A percentile compares a stretch with the other conserved stretches of the same genome.
Evolutionary conservation across 2,329 filamentous ascomycete species (phyloP).

Genomic region (Onygenales sp.): DNA sequence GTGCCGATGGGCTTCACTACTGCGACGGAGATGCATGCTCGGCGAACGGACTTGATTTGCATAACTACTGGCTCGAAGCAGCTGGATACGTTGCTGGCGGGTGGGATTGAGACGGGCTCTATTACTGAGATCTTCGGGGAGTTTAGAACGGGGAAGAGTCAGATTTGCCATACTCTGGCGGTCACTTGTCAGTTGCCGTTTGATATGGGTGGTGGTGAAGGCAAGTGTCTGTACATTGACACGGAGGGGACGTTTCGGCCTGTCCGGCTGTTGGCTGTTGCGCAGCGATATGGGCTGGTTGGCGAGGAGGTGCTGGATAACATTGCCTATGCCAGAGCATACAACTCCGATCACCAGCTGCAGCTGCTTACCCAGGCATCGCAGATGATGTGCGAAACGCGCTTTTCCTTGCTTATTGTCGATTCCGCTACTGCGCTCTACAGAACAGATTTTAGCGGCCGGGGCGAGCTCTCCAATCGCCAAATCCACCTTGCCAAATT

Average conservation of each 20-base stretch:
- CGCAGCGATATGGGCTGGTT: slow-evolving; percentile 85
- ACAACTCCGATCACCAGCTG: slow-evolving; percentile 97
- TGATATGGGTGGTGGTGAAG: slow-evolving; percentile 97
- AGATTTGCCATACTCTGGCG: slow-evolving; percentile 96
- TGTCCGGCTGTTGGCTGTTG: slow-evolving; percentile 80
- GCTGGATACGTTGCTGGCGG: slow-evolving; percentile 85
- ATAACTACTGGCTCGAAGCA: slow-evolving; percentile 98
- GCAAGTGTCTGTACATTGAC: slow-evolving; percentile 97
- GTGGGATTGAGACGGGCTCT: slow-evolving; percentile 91
- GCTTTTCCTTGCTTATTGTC: slow-evolving; percentile 90
- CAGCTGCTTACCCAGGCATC: slow-evolving; percentile 90
- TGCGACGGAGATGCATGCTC: slow-evolving; percentile 96
- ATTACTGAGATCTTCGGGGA: slow-evolving; percentile 98
- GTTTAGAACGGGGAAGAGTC: slow-evolving; percentile 95
- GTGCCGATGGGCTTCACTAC: slow-evolving; percentile 99
- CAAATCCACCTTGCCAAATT: slow-evolving; percentile 52
- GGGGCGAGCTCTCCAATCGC: slow-evolving; percentile 87
- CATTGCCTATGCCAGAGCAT: slow-evolving; percentile 92
- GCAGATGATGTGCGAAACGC: slow-evolving; percentile 98
- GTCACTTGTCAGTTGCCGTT: slow-evolving; percentile 97
- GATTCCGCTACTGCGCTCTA: slow-evolving; percentile 95
- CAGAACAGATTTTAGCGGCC: slow-evolving; percentile 91
- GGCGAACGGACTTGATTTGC: slow-evolving; percentile 91
- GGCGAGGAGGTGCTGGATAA: slow-evolving; percentile 98
- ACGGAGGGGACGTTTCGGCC: slow-evolving; percentile 96